Percentiles rank a stretch among this genome's conserved stretches.
phyloP scores from a whole-genome alignment of 108 stramenopile genomes.

The Aureococcus anophagefferens region DNA sequence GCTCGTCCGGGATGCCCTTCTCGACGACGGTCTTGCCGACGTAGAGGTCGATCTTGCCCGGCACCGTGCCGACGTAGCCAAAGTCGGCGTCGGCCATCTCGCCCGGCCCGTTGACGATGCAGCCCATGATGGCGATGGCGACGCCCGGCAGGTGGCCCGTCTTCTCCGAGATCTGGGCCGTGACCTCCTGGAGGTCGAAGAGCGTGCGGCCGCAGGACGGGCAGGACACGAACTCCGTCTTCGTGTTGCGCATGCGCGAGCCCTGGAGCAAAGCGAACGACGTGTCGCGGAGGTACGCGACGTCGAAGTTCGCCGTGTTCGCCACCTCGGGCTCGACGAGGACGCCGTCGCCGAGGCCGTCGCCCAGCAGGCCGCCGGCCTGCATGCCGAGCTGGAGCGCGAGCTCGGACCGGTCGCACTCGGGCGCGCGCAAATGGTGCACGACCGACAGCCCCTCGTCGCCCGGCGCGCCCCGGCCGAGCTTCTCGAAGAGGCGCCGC shows the following conservation, averaged over 20 bases:
- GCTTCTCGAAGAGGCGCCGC: conserved; percentile 77
- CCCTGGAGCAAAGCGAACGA: conserved; percentile 84
- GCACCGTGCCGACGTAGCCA: conserved; percentile 88
- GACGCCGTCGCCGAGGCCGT: conserved; percentile 85
- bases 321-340: conserved; percentile 58
- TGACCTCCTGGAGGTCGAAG: conserved; percentile 92
- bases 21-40: conserved; percentile 90
- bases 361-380: conserved; percentile 70
- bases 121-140: conserved; percentile 95
- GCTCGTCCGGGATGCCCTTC: conserved; percentile 76
- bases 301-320: conserved; percentile 31
- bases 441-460: conserved; percentile 72
- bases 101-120: conserved; percentile 94
- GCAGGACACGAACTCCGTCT: conserved; percentile 96
- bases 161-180: conserved; percentile 70
- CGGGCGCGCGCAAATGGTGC: conserved; percentile 64
- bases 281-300: conserved; percentile 68
- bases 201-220: conserved; percentile 93
- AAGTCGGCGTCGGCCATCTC: conserved; percentile 98
- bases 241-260: conserved; percentile 86
- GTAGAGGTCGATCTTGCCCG: conserved; percentile 90
- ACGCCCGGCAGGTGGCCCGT: conserved; percentile 94
- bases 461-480: conserved; percentile 61
- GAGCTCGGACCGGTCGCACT: conserved; percentile 66
- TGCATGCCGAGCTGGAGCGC: conserved; percentile 70